Evolutionary conservation across 2,329 filamentous ascomycete genomes (phyloP), one percentile per base, ranked within the genome.

Genomic region (Fonsecaea erecta): DNA sequence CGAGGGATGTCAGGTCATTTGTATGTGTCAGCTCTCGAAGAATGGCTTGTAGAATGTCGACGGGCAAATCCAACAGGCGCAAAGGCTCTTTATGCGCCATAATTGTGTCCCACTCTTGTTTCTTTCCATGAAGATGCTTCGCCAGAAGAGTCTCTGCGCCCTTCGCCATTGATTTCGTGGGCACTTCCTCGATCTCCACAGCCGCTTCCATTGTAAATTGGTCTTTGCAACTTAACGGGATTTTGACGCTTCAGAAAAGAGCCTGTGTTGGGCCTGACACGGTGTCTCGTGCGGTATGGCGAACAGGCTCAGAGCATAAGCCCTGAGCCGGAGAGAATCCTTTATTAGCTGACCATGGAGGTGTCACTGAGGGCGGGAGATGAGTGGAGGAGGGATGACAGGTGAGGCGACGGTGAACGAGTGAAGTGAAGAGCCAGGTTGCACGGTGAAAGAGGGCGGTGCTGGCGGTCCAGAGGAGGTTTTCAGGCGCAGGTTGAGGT

Each of bases 1-100:
- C 90, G 46, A 95, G 83, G 14, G 90, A 88, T 0, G 90, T 92
- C 66, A 95, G 82, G 75, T 95, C 91, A 75, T 93, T 94, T 4
- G 90, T 92, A 74, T 93, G 88, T 3, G 88, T 91, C 79, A 88
- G 90, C 84, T 95, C 89, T 77, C 90, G 90, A 62, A 94, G 86
- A 66, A 95, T 91, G 71, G 92, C 84, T 70, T 90, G 90, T 51
- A 95, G 78, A 21, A 95, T 84, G 74, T 95, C 92, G 65, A 93
- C 82, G 0, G 92, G 91, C 21, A 95, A 82, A 74, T 93, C 90
- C 28, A 95, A 81, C 54, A 95, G 80, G 37, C 83, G 83, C 66
- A 92, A 80, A 26, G 88, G 87, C 43, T 82, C 81, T 66, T 82
- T 83, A 68, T 80, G 82, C 61, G 81, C 74, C 2, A 65, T 60